A percentile compares a stretch with the other conserved stretches of the same genome.
Evolutionary conservation across 2,329 filamentous ascomycete species (phyloP).

Genomic region (Colletotrichum limetticola): DNA sequence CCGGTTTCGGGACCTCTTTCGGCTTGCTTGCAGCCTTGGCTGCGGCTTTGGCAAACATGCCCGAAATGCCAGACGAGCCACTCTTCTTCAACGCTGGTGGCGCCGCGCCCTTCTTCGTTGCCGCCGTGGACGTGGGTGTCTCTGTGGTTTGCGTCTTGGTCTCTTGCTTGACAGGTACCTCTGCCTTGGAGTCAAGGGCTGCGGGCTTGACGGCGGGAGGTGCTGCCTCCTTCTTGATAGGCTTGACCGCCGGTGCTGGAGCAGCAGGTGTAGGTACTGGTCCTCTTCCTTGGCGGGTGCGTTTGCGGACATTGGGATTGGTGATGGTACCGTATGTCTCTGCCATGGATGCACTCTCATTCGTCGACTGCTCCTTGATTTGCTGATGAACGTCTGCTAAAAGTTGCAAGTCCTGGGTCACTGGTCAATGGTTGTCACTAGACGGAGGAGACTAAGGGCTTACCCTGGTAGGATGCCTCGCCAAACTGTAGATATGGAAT

Average conservation of each 20-base stretch:
- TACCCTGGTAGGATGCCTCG: constrained; percentile 75
- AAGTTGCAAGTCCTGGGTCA: constrained; percentile 68
- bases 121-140: constrained; percentile 47
- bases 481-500: constrained; percentile 89
- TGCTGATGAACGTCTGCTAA: constrained; percentile 77
- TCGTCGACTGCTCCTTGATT: constrained; percentile 65
- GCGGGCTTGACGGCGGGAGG: constrained; percentile 34
- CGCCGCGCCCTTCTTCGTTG: constrained; percentile 50
- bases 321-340: constrained; percentile 78
- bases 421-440: neutral
- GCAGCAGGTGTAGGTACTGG: constrained; percentile 38
- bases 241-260: constrained; percentile 42
- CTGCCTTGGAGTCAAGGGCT: constrained; percentile 36
- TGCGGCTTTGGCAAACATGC: constrained; percentile 77
- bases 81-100: constrained; percentile 64
- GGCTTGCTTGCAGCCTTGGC: constrained; percentile 39
- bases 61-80: constrained; percentile 72
- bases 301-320: constrained; percentile 73
- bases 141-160: constrained; percentile 52
- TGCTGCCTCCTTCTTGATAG: constrained; percentile 46
- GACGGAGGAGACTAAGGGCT: neutral
- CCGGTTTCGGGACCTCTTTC: constrained; percentile 18
- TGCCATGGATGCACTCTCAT: constrained; percentile 68
- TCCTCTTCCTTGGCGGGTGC: constrained; percentile 53
- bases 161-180: constrained; percentile 47